Conservation (phyloP, 768 basidiomycete genomes). For the Suillus occidentalis region DNA sequence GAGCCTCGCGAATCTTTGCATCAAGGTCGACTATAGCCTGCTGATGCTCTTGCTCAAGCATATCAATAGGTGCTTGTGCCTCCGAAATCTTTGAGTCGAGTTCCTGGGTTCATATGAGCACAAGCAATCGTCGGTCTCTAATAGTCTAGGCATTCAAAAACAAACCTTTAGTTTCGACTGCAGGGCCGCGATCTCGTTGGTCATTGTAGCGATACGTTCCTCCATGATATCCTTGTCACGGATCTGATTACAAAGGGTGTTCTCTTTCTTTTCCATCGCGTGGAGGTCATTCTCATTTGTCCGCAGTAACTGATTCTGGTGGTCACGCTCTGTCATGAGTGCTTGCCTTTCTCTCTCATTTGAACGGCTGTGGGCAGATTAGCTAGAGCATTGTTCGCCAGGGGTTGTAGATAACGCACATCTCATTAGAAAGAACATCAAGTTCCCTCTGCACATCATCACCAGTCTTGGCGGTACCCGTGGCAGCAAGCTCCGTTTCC, state of each 20-base stretch:
- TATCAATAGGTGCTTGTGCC: constrained; percentile 64
- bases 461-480: constrained; percentile 77
- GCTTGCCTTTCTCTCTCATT: constrained; percentile 63
- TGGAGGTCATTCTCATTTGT: constrained; percentile 62
- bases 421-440: constrained; percentile 54
- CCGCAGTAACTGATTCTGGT: constrained; percentile 51
- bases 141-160: neutral
- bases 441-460: constrained; percentile 86
- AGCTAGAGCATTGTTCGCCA: neutral
- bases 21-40: constrained; percentile 50
- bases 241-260: constrained; percentile 54
- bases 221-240: constrained; percentile 60
- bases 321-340: constrained; percentile 61
- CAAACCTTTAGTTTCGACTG: constrained; percentile 51
- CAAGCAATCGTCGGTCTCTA: constrained; percentile 1
- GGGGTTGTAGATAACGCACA: constrained; percentile 50
- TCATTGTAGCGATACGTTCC: constrained; percentile 56
- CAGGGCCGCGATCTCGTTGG: constrained; percentile 50
- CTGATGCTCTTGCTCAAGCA: constrained; percentile 56
- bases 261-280: constrained; percentile 59
- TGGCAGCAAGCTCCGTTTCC: constrained; percentile 66
- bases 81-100: constrained; percentile 60
- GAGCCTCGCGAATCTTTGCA: constrained; percentile 49
- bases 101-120: constrained; percentile 42
- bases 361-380: constrained; percentile 48